Conservation (phyloP, 805 yeast species). For the Candida alai region DNA sequence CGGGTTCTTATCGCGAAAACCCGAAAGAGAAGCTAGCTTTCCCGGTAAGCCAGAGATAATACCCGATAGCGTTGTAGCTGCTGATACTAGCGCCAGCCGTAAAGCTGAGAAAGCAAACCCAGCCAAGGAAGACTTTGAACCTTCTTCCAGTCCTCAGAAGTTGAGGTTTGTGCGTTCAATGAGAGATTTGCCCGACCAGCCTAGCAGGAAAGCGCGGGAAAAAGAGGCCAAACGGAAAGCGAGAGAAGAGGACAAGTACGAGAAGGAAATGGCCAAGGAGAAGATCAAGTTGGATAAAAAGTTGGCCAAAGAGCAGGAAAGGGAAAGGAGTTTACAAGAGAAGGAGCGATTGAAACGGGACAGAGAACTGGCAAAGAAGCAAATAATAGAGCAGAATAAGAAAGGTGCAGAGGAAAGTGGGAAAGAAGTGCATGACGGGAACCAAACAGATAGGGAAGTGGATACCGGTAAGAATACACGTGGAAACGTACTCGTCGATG, state of each 20-base stretch:
- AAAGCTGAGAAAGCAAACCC: constrained; percentile 16
- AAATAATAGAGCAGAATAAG: not conserved
- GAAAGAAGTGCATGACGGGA: too few relatives aligned
- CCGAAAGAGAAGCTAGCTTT: not conserved
- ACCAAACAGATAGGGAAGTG: too few relatives aligned
- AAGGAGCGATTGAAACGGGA: constrained; percentile 1
- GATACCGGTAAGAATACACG: too few relatives aligned
- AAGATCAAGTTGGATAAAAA: constrained; percentile 7
- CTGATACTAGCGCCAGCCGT: not conserved
- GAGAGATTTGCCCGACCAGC: constrained; percentile 9
- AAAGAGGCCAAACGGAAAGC: constrained; percentile 7
- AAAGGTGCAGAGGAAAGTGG: not conserved
- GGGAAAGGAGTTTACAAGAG: constrained; percentile 1
- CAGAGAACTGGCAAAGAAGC: not conserved
- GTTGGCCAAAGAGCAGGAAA: constrained; percentile 2
- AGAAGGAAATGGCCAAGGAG: constrained; percentile 6
- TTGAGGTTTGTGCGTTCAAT: constrained; percentile 13
- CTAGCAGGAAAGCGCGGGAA: constrained; percentile 7
- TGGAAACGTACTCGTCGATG: too few relatives aligned
- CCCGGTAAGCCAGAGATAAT: not conserved
- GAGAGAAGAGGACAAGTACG: constrained; percentile 5
- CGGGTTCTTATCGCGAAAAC: constrained; percentile 7
- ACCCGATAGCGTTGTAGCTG: not conserved
- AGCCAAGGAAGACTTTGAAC: constrained; percentile 13
- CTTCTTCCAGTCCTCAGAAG: constrained; percentile 9